Percentiles rank a stretch among this genome's conserved stretches.
Evolutionary conservation across 169 alveolate genomes (phyloP).

Genomic region (Cryptosporidium parvum): DNA sequence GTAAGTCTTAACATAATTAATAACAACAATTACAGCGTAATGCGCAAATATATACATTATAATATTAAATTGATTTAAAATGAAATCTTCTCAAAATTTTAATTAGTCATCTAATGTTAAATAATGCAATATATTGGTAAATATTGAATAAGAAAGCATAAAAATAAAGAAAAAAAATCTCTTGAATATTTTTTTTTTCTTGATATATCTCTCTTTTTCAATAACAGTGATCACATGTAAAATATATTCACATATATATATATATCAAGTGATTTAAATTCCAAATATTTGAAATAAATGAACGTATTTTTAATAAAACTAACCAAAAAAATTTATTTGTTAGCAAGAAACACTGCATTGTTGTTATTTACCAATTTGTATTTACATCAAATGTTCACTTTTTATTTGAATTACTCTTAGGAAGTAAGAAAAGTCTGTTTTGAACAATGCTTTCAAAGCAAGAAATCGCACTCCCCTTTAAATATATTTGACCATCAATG

Average conservation of each 20-base stretch:
- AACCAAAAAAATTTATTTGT: not conserved
- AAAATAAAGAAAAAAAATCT: not conserved
- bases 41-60: not conserved
- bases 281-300: not conserved
- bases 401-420: not conserved
- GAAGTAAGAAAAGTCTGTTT: constrained; percentile 62
- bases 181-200: not conserved
- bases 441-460: constrained; percentile 48
- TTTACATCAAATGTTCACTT: constrained; percentile 5
- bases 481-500: constrained; percentile 47
- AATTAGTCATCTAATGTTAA: not conserved
- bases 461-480: constrained; percentile 44
- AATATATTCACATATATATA: too few relatives aligned
- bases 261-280: too few relatives aligned
- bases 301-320: too few relatives aligned
- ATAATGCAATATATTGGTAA: not conserved
- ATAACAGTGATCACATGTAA: not conserved
- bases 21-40: not conserved
- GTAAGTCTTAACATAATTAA: constrained; percentile 23
- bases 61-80: not conserved
- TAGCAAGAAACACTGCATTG: not conserved
- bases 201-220: not conserved
- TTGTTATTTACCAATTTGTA: constrained; percentile 1
- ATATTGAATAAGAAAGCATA: not conserved
- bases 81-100: not conserved